Base-by-base conservation (phyloP, 768 basidiomycete genomes). In the Tremella yokohamensis region DNA sequence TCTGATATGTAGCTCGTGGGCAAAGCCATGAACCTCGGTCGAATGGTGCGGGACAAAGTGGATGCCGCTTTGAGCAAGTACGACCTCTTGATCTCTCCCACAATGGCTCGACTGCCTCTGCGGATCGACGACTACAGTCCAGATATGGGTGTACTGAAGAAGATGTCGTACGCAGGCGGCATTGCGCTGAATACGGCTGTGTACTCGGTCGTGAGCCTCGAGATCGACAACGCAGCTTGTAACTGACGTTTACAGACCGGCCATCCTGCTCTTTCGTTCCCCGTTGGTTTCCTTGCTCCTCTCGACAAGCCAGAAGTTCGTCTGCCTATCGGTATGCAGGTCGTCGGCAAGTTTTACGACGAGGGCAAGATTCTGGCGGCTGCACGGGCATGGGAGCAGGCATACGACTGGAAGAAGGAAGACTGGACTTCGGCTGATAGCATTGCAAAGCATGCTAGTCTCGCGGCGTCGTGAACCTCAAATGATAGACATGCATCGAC, bases 241-340 rank as follows among this genome's bases (percentile, higher is more conserved):
- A 16, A 25, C 51, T 52, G 26, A 52, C 29, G 38, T n/a, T 12
- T 1, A 1, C 53, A 54, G 49, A 56, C 68, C 0, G 80, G 79
- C 0, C 80, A 81, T 50, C 80, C 80, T 0, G 78, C 79, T 2
- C 60, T 81, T 16, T 74, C 77, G 16, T 57, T 81, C n/a, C 79
- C 79, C 11, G 77, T 79, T 39, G 79, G 80, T 0, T 78, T 77
- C 65, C 59, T 79, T 58, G 76, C 1, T 75, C 78, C 1, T 66
- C 70, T 8, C 73, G 69, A 68, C 9, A 58, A 64, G 45, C 25
- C 44, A n/a, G 34, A 52, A n/a, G 58, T 57, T 22, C 47, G 47
- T 56, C 63, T 81, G 15, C 80, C 80, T 1, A 72, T 79, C 9
- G 79, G 78, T 7, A 75, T 81, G 76, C 79, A 80, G 66, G 57